Evolutionary conservation across 1,139 yeast genomes (phyloP), one percentile per base, ranked within the genome.

Genomic region (Wickerhamomyces sp.): DNA sequence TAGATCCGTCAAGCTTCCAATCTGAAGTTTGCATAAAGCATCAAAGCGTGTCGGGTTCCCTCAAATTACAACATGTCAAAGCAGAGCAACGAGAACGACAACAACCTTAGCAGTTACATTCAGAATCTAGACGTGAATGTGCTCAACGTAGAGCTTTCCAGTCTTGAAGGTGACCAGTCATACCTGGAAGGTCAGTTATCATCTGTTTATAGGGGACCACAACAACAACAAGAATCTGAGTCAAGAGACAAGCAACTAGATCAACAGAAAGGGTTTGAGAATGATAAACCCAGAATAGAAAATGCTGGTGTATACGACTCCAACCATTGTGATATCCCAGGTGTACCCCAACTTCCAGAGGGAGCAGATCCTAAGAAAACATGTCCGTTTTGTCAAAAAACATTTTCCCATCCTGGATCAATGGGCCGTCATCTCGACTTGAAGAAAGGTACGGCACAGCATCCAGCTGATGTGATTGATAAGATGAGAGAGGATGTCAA

Each of bases 321-420:
- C 10, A 29, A 29, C 6, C 7, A 11, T 29, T 37, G 40, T 3
- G 46, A 45, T 27, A 43, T 49, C 6, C 52, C 52, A 2, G 55
- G 52, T 3, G 47, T 53, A 0, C 57, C 60, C 7, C 36, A 40
- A 1, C 34, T 54, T 1, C 59, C 58, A 3, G 45, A 40, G 10
- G 58, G 54, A 7, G 45, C 51, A 11, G 72, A 64, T 46, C 68
- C 70, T 6, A 72, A 69, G 53, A 67, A 65, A 52, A 61, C 64
- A 42, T 75, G 80, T 52, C 67, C 68, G 2, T 74, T 75, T 50
- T 75, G 80, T 51, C 73, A 72, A 3, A 66, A 68, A 49, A 66
- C 71, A 0, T 75, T 75, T 51, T 69, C 76, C 3, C 78, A 75
- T 51, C 73, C 77, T 2, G 80, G 80, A 2, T 75, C 80, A 0